These are phyloP conservation scores for Solanum gandarillasii DNA, from an alignment of 257 asterid species.

Conservation along the genomic window DNA sequence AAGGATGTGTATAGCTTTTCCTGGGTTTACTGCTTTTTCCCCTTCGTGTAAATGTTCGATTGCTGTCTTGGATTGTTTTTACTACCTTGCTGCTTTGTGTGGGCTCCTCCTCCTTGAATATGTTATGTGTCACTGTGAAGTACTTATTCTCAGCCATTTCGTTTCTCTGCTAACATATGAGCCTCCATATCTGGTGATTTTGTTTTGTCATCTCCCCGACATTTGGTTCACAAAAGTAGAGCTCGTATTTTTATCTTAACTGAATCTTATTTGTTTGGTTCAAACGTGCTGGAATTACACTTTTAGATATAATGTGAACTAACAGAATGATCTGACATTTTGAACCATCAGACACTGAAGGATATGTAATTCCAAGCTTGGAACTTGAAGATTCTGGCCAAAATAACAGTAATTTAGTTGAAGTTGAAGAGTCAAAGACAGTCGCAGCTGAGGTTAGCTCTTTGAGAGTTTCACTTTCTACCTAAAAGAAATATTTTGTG, in stretches of 20 bases:
- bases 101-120: neutral
- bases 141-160: neutral
- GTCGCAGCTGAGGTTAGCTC: slow-evolving; percentile 33
- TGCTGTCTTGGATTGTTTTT: neutral
- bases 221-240: neutral
- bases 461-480: neutral
- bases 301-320: neutral
- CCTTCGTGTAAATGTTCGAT: neutral
- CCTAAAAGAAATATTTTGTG: neutral
- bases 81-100: neutral
- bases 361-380: slow-evolving; percentile 87
- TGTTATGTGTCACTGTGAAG: neutral
- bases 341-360: slow-evolving; percentile 55
- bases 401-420: slow-evolving; percentile 16
- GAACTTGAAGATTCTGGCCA: slow-evolving; percentile 39
- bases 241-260: neutral
- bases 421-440: slow-evolving; percentile 38
- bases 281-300: neutral
- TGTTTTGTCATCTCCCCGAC: neutral
- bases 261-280: neutral
- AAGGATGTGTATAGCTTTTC: neutral
- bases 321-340: neutral
- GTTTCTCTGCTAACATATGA: neutral
- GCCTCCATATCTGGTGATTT: neutral
- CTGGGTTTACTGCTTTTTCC: neutral